Evolutionary conservation across 208 protist species (phyloP).

Genomic region (Tetramitus jugosus): DNA sequence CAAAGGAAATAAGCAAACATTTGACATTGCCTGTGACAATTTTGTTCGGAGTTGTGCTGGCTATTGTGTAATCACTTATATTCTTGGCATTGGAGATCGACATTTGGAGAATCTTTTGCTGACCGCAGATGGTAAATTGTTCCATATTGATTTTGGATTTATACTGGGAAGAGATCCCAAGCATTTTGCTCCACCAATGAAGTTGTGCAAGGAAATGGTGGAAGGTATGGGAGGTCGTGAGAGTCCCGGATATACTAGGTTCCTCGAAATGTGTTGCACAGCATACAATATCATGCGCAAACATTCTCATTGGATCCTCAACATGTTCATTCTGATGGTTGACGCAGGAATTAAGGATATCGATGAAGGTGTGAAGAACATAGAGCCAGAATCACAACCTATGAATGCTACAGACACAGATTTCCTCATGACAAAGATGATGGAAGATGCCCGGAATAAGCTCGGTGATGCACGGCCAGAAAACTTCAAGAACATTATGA

Average conservation of each 20-base stretch:
- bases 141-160: conserved; percentile 97
- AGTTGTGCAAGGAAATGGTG: conserved; percentile 37
- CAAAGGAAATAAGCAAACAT: no score
- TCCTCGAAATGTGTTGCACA: conserved; percentile 78
- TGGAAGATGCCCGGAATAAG: no score
- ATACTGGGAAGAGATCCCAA: conserved; percentile 92
- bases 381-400: no score
- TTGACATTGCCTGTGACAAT: conserved; percentile 47
- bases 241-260: conserved; percentile 56
- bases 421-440: no score
- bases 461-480: neutral
- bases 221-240: conserved; percentile 57
- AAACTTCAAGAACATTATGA: neutral
- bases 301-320: conserved; percentile 80
- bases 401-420: conserved; percentile 43
- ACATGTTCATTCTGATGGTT: conserved; percentile 79
- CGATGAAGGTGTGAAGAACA: no score
- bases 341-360: conserved; percentile 68
- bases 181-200: conserved; percentile 75
- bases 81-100: conserved; percentile 89
- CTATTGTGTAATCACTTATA: conserved; percentile 92
- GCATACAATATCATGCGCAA: conserved; percentile 90
- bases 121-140: conserved; percentile 71
- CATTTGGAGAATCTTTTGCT: conserved; percentile 92
- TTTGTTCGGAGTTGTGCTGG: conserved; percentile 90